Conservation (phyloP, 805 yeast species). For the Barnettozyma californica region DNA sequence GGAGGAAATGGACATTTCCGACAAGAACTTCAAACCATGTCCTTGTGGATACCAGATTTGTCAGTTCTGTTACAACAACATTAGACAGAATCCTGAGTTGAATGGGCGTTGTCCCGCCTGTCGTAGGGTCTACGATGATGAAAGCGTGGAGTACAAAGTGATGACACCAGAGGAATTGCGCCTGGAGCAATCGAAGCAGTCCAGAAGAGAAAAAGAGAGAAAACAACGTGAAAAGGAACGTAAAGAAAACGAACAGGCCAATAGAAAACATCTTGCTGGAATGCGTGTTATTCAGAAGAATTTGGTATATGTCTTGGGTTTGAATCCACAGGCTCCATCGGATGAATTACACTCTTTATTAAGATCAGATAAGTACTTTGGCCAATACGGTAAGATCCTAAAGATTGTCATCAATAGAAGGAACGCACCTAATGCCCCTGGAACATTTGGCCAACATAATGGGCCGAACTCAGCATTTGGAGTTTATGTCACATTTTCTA, state of each 20-base stretch:
- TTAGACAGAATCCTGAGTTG: constrained; percentile 89
- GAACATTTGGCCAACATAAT: constrained; percentile 19
- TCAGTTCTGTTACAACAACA: constrained; percentile 96
- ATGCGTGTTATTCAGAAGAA: constrained; percentile 98
- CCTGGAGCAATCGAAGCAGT: constrained; percentile 71
- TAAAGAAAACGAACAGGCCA: constrained; percentile 78
- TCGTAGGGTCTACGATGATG: constrained; percentile 90
- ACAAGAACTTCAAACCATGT: constrained; percentile 96
- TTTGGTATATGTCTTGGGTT: constrained; percentile 91
- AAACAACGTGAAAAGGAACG: constrained; percentile 87
- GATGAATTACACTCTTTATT: constrained; percentile 81
- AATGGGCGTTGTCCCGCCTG: constrained; percentile 98
- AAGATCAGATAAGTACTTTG: constrained; percentile 89
- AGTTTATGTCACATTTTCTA: constrained; percentile 89
- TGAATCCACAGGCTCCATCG: constrained; percentile 74
- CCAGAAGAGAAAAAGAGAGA: constrained; percentile 74
- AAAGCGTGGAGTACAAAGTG: constrained; percentile 79
- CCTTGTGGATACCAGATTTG: constrained; percentile 99
- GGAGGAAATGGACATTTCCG: constrained; percentile 96
- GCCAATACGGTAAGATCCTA: constrained; percentile 95
- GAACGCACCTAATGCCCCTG: constrained; percentile 29
- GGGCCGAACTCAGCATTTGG: constrained; percentile 68
- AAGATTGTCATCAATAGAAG: constrained; percentile 90
- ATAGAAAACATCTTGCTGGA: constrained; percentile 88
- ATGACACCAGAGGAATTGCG: constrained; percentile 82